Evolutionary conservation across 805 yeast genomes (phyloP), one percentile per base, ranked within the genome.

Genomic region (Saturnispora besseyi): DNA sequence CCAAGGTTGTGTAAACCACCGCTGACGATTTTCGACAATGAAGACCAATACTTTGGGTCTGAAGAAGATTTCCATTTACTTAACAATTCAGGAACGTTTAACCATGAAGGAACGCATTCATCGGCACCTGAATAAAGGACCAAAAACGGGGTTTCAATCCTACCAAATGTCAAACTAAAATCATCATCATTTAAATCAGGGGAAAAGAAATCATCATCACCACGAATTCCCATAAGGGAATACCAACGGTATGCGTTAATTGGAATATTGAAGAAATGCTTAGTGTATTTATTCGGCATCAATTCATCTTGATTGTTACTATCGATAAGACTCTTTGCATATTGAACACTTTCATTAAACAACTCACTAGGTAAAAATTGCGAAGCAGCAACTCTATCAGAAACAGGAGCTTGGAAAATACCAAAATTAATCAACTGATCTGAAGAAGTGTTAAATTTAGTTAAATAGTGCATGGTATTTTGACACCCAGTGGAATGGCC

Each of bases 401-500:
- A 82, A 0, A 78, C 88, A 0, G 90, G 79, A 0, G 91, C 95
- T 60, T 87, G 95, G 37, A 87, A 55, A 12, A 83, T 74, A 1
- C 76, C 84, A 4, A 77, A 88, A 44, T 79, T 78, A 4, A 83
- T 52, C 3, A 31, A 13, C 5, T 36, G 32, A 8, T 26, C 37
- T 18, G 47, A 40, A 3, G 45, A 54, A 3, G 55, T 49, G 48
- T 65, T 44, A 29, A 33, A 42, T 60, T 73, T 72, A 38, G 79
- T 64, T 21, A 81, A 55, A 56, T 81, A 87, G 52, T 81, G 78
- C 60, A 84, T 71, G 1, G 81, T 75, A 59, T 87, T 90, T 63
- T 87, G 96, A 45, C 87, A 79, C 0, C 96, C 96, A 0, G 96
- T 87, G 2, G 95, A 87, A 59, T 86, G 93, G 13, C 96, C 96